phyloP scores from a whole-genome alignment of 495 filamentous ascomycete genomes.

The Xylaria palmicola region DNA sequence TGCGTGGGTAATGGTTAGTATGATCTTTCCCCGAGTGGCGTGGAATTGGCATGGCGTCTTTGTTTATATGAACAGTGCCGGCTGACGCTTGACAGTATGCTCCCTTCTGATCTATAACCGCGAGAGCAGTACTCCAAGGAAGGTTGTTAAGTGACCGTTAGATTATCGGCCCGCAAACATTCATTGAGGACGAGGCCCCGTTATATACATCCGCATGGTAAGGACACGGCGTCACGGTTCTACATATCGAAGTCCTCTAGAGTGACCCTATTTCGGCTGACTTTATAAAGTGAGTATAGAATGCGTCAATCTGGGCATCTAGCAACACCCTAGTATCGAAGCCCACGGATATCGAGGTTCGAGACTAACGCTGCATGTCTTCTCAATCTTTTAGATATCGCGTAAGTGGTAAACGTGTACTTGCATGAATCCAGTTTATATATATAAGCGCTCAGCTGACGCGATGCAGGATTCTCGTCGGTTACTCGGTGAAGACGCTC shows the following conservation, averaged over 20 bases:
- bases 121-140: neutral
- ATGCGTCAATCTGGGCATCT: too few species aligned
- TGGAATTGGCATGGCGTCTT: too few species aligned
- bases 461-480: constrained; percentile 44
- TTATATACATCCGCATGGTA: constrained; percentile 51
- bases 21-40: neutral
- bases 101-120: neutral
- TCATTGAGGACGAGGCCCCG: constrained; percentile 51
- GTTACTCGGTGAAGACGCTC: constrained; percentile 50
- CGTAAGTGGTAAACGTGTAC: constrained; percentile 23
- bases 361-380: neutral
- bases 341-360: neutral
- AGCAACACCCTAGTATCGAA: too few species aligned
- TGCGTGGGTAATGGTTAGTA: constrained; percentile 51
- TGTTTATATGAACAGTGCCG: neutral
- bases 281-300: constrained; percentile 5
- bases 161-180: constrained; percentile 55
- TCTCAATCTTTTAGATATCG: constrained; percentile 35
- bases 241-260: neutral
- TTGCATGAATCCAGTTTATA: neutral
- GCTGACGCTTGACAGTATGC: constrained; percentile 11
- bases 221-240: neutral
- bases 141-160: neutral
- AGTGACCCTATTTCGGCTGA: neutral
- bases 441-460: neutral